Base-by-base conservation (phyloP, 768 basidiomycete species). In the Clavulina sp. region DNA sequence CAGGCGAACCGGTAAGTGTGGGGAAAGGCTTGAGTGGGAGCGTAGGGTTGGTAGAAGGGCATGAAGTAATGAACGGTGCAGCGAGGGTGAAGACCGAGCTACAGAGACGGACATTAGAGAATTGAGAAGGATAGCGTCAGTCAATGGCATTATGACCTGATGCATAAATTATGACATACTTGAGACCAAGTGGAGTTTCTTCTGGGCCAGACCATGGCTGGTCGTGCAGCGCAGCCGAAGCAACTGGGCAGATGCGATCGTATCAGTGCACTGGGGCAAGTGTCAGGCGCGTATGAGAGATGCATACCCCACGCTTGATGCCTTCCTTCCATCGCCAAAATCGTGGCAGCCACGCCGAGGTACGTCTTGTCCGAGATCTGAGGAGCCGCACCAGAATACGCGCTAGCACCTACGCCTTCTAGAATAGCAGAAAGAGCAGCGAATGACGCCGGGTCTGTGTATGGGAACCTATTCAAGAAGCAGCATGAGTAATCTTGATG, bases 241-340 rank as follows among this genome's bases (percentile, higher is more conserved):
- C 67, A 36, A 81, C n/a, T n/a, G n/a, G n/a, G n/a, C n/a, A n/a
- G n/a, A n/a, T n/a, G n/a, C n/a, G n/a, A n/a, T n/a, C n/a, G n/a
- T n/a, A n/a, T n/a, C n/a, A n/a, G n/a, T n/a, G n/a, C n/a, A n/a
- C n/a, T n/a, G n/a, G n/a, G n/a, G n/a, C n/a, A n/a, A n/a, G n/a
- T n/a, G n/a, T n/a, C n/a, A n/a, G n/a, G n/a, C n/a, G n/a, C n/a
- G n/a, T n/a, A n/a, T n/a, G n/a, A n/a, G n/a, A n/a, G n/a, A n/a
- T n/a, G n/a, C n/a, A n/a, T n/a, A n/a, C n/a, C 62, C 78, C 78
- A 83, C 2, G 72, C 66, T 21, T 75, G 69, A 52, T 82, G 80
- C 31, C 78, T 72, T 23, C 77, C 70, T 59, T 83, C 78, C 34
- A 71, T 72, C 16, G 75, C 66, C 43, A 82, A 66, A 57, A 85